phyloP scores from a whole-genome alignment of 768 basidiomycete species.

The Boletus edulis region DNA sequence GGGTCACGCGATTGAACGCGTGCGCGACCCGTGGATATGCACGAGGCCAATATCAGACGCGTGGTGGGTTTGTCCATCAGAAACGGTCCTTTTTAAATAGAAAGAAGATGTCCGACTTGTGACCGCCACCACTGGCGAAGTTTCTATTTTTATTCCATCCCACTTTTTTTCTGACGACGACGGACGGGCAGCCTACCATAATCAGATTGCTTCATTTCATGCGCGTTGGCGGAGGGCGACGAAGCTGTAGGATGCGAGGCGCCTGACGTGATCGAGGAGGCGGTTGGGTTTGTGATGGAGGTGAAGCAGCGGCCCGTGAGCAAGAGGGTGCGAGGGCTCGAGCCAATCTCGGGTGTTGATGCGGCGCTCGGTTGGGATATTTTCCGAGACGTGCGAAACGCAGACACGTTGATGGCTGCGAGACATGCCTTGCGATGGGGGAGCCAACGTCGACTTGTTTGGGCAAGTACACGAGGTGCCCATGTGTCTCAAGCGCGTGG shows the following conservation, averaged over 20 bases:
- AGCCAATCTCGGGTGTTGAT: background rate
- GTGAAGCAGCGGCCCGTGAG: background rate
- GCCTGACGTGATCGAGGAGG: conserved; percentile 10
- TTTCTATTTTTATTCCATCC: background rate
- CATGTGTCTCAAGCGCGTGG: background rate
- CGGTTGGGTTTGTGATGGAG: background rate
- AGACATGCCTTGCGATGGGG: background rate
- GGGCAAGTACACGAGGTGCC: conserved; percentile 4
- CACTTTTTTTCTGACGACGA: background rate
- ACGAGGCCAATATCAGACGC: conserved; percentile 23
- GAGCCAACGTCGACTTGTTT: background rate
- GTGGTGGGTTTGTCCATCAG: conserved; percentile 29
- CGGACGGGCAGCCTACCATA: background rate
- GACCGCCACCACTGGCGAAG: conserved; percentile 17
- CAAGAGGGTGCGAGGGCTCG: background rate
- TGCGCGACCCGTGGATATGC: conserved; percentile 2
- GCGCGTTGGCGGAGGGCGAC: background rate
- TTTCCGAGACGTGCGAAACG: background rate
- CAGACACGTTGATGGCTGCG: background rate
- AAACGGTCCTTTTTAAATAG: conserved; percentile 25
- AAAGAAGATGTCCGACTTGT: conserved; percentile 30
- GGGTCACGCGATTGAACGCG: conserved; percentile 31
- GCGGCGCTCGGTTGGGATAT: conserved; percentile 18
- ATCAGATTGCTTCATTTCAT: background rate
- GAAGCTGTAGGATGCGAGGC: background rate